Percentiles rank a stretch among this genome's conserved stretches.
These are phyloP conservation scores for Calonectria ilicicola DNA, from an alignment of 2,329 filamentous ascomycete genomes.

Conservation along the genomic window DNA sequence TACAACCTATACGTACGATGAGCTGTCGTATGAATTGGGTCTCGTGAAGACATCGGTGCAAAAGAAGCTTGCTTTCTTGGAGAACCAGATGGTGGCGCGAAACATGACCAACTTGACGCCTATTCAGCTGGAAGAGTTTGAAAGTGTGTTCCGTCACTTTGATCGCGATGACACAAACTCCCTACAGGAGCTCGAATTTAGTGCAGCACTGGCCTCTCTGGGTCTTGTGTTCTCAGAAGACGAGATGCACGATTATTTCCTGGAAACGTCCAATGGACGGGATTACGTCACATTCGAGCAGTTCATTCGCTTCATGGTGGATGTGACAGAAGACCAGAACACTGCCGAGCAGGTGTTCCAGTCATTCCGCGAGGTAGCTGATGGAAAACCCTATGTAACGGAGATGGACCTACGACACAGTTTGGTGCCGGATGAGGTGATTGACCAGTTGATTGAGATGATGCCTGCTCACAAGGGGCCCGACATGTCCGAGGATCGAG, in stretches of 20 bases:
- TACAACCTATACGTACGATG: slow-evolving; percentile 99
- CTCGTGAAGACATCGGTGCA: slow-evolving; percentile 92
- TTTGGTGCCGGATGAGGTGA: slow-evolving; percentile 95
- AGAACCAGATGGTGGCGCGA: slow-evolving; percentile 98
- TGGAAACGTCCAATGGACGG: slow-evolving; percentile 83
- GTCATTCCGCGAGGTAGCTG: slow-evolving; percentile 95
- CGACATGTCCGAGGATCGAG: slow-evolving; percentile 86
- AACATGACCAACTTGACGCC: slow-evolving; percentile 99
- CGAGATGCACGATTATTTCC: slow-evolving; percentile 97
- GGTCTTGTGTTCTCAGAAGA: slow-evolving; percentile 96
- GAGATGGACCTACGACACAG: slow-evolving; percentile 96
- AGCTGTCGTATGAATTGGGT: slow-evolving; percentile 91
- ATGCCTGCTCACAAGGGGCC: slow-evolving; percentile 89
- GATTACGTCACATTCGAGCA: slow-evolving; percentile 95
- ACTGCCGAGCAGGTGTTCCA: slow-evolving; percentile 99
- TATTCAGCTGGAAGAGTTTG: slow-evolving; percentile 98
- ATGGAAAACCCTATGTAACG: slow-evolving; percentile 98
- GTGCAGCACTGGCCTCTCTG: slow-evolving; percentile 92
- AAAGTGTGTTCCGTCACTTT: slow-evolving; percentile 98
- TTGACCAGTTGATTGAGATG: slow-evolving; percentile 88
- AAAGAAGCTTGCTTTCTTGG: slow-evolving; percentile 96
- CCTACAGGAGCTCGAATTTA: slow-evolving; percentile 94
- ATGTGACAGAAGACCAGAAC: slow-evolving; percentile 98
- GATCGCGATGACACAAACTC: slow-evolving; percentile 93
- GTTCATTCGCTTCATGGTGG: slow-evolving; percentile 99